Percentiles rank a stretch among this genome's conserved stretches.
Evolutionary conservation across 2,329 filamentous ascomycete species (phyloP).

Genomic region (Penicillium sp.): DNA sequence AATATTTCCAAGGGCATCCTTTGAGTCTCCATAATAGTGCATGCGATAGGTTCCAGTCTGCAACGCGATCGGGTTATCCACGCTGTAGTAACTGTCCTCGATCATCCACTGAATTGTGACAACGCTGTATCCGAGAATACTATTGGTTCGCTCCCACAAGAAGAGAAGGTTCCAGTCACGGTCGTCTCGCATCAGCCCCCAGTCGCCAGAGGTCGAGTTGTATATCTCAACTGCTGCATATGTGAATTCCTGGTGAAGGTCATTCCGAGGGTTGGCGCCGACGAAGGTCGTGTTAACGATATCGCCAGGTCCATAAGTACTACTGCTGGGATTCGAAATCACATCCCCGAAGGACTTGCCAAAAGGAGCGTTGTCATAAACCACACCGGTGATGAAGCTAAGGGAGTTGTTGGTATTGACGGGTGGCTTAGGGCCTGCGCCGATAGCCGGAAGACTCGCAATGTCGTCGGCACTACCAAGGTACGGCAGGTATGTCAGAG

Average conservation of each 20-base stretch:
- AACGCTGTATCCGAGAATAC: constrained; percentile 70
- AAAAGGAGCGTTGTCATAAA: constrained; percentile 67
- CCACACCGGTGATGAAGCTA: constrained; percentile 76
- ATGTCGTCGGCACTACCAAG: constrained; percentile 51
- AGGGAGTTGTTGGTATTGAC: constrained; percentile 75
- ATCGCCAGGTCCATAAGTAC: constrained; percentile 60
- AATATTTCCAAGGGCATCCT: constrained; percentile 62
- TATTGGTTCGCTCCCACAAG: constrained; percentile 72
- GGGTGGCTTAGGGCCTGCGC: constrained; percentile 65
- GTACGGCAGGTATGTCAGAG: constrained; percentile 68
- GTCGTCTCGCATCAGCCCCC: constrained; percentile 70
- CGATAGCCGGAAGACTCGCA: constrained; percentile 44
- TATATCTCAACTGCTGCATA: constrained; percentile 74
- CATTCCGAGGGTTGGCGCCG: constrained; percentile 86
- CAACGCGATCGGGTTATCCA: constrained; percentile 35
- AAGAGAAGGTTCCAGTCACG: constrained; percentile 81
- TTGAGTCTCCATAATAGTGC: constrained; percentile 81
- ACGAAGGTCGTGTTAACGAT: constrained; percentile 69
- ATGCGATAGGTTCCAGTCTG: constrained; percentile 69
- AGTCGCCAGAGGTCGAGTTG: constrained; percentile 47
- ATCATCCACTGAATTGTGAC: constrained; percentile 81
- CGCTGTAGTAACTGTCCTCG: constrained; percentile 53
- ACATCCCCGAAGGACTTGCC: constrained; percentile 71
- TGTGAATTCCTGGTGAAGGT: constrained; percentile 74
- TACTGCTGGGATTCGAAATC: constrained; percentile 49